Evolutionary conservation across 441 rosid genomes (phyloP).

Genomic region (Gossypium armourianum): DNA sequence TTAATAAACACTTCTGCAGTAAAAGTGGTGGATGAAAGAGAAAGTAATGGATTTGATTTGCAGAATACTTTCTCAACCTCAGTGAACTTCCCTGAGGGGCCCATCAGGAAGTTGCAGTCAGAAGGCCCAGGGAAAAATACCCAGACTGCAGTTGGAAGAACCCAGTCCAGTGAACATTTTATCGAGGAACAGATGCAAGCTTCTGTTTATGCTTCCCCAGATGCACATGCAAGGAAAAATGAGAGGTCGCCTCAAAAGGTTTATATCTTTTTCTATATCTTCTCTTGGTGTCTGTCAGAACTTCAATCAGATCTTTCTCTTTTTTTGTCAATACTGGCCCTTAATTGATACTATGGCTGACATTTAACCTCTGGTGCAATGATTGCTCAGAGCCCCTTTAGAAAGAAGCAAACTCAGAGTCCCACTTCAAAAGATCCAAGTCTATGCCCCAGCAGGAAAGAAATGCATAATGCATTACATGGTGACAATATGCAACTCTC

Average conservation of each 20-base stretch:
- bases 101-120: conserved; percentile 16
- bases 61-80: conserved; percentile 19
- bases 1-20: conserved; percentile 15
- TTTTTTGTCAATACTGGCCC: conserved; percentile 14
- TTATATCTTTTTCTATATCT: conserved; percentile 20
- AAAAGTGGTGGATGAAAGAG: conserved; percentile 19
- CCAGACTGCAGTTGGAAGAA: conserved; percentile 20
- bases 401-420: conserved; percentile 25
- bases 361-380: conserved; percentile 18
- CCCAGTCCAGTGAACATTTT: conserved; percentile 23
- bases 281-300: not conserved
- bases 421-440: conserved; percentile 24
- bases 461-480: conserved; percentile 9
- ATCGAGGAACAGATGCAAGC: conserved; percentile 26
- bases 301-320: conserved; percentile 1
- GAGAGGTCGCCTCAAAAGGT: conserved; percentile 33
- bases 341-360: conserved; percentile 17
- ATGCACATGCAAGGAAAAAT: conserved; percentile 19
- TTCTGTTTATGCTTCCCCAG: conserved; percentile 28
- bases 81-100: conserved; percentile 15
- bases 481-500: conserved; percentile 18
- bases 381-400: conserved; percentile 24
- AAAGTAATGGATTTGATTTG: conserved; percentile 12
- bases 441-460: conserved; percentile 23
- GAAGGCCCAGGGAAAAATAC: conserved; percentile 22